Base-by-base conservation (phyloP, 2,329 filamentous ascomycete genomes). In the Coleophoma crateriformis region DNA sequence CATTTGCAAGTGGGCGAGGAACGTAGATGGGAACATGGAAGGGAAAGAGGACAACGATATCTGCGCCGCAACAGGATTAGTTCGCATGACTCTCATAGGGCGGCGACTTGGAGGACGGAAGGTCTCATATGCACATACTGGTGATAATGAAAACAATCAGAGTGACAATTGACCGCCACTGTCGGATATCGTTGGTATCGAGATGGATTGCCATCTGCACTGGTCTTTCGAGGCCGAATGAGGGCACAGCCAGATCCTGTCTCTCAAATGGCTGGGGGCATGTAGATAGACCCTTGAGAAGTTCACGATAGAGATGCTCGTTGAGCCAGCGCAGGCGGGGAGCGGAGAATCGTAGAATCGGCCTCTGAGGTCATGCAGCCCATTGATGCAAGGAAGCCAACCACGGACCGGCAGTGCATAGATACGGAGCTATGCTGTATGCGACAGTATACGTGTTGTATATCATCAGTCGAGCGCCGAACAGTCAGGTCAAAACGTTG, bases 111-210 rank as follows among this genome's bases (percentile, higher is more conserved):
- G 27, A 27, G 6, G 8, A 10, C 7, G 27, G 27, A 10, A 27
- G 6, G 27, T 27, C 6, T 27, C 6, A 27, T 2, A 27, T 10
- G 39, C 10, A 79, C 83, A 74, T 69, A 88, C 85, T 89, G 4
- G 85, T 84, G 38, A 86, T 40, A 33, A 88, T 70, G 59, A 89
- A 89, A 41, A 84, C 76, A 47, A 89, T 68, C 33, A 89, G 72
- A 0, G 84, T 88, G 50, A 88, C 67, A 45, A 89, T 88, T 14
- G 85, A 87, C 45, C 78, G 74, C 85, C 84, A 88, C 50, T 78
- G 66, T 48, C 66, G 76, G 59, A 89, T 88, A 56, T 75, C 67
- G 44, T 64, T 64, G 22, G 79, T 82, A 54, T 81, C 70, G 11
- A 76, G 63, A 48, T 68, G 62, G 46, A 59, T 54, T 12, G 59